Base-by-base conservation (phyloP, 768 basidiomycete genomes). In the Boletus subcaerulescens region DNA sequence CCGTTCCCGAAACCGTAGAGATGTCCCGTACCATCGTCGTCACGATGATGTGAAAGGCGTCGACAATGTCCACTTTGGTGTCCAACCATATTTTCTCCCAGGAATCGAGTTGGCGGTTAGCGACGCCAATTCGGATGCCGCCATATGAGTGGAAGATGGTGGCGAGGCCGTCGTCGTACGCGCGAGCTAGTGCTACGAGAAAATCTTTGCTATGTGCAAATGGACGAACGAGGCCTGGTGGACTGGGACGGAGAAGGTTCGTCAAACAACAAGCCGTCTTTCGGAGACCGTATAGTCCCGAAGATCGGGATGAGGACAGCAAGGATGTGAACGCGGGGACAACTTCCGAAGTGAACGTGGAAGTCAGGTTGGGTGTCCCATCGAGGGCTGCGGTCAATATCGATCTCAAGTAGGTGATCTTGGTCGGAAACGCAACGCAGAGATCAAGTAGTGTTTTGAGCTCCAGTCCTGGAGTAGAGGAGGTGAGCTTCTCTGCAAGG, bases 31-130 rank as follows among this genome's bases (percentile, higher is more conserved):
- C 64, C 47, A 86, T 71, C 5, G 75, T 71, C 32, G 70, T 71
- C 47, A 89, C 55, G 32, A 89, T 63, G 46, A 83, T 65, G 58
- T 91, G 87, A 68, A 89, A 87, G 4, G 77, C 65, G 58, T 92
- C 89, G 18, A 92, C 70, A 24, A 91, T 71, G 20, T 82, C 80
- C 9, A 87, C 84, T 71, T 91, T 92, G 3, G 86, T 84, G 53
- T 85, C 80, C 7, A 91, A 74, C 81, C 86, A 88, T 44, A 87
- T 76, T 14, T 73, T 74, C 58, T 87, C 83, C 88, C 88, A 91
- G 48, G 89, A 80, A 58, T 85, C 83, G 15, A 76, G 68, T 5
- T 73, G 65, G 52, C 71, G 55, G 22, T 68, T 50, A 24, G 65
- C 47, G 31, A 65, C 50, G 26, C 64, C 57, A 29, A 63, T 53